Evolutionary conservation across 176 grass and related monocot genomes (phyloP).

Genomic region (Hordeum marinum): DNA sequence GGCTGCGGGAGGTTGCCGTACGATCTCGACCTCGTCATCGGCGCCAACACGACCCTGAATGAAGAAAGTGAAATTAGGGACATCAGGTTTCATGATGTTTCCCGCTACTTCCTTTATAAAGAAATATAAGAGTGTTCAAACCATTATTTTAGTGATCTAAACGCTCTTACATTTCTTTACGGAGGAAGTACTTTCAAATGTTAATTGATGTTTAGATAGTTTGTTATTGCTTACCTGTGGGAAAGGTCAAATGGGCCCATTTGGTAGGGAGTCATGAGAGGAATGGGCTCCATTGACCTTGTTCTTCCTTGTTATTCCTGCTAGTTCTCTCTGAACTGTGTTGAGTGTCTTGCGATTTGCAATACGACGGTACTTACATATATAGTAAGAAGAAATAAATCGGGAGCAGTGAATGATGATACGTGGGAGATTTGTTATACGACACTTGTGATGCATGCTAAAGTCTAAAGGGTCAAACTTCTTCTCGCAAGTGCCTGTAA

Average conservation of each 20-base stretch:
- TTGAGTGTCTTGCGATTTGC: not conserved
- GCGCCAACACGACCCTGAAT: constrained; percentile 53
- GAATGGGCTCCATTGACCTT: constrained; percentile 2
- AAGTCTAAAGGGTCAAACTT: not conserved
- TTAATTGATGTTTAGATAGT: not conserved
- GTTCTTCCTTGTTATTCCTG: not conserved
- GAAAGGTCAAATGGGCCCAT: constrained; percentile 43
- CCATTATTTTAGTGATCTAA: too few relatives aligned
- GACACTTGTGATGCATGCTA: not conserved
- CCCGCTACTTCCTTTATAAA: too few relatives aligned
- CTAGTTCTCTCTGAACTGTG: not conserved
- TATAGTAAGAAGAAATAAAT: not conserved
- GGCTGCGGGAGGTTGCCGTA: constrained; percentile 52
- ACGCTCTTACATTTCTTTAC: too few relatives aligned
- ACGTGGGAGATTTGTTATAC: not conserved
- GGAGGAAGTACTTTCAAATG: not conserved
- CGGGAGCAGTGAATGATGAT: not conserved
- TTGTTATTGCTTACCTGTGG: constrained; percentile 24
- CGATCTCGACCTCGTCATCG: constrained; percentile 56
- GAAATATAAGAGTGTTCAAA: too few relatives aligned
- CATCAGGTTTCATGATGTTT: not conserved
- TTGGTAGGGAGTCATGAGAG: constrained; percentile 34
- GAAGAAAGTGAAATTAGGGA: not conserved
- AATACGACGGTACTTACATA: not conserved
- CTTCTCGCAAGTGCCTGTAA: not conserved